Conservation (phyloP, 768 basidiomycete genomes). For the Serendipita indica region DNA sequence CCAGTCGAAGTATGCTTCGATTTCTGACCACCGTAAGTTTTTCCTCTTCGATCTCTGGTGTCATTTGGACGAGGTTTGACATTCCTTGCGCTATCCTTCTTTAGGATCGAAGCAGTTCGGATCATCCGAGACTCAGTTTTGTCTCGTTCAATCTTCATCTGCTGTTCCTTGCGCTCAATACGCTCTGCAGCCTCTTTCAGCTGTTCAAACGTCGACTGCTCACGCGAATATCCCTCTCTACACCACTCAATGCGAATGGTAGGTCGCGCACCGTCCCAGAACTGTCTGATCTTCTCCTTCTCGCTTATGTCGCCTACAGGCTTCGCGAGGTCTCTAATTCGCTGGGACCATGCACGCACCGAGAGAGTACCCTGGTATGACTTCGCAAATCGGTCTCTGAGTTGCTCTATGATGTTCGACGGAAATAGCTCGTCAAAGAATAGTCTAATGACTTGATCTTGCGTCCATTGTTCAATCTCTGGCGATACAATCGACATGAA, state of each 20-base stretch:
- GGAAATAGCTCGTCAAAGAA: constrained; percentile 29
- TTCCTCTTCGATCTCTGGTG: too few relatives aligned
- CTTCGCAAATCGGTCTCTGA: constrained; percentile 17
- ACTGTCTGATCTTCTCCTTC: constrained; percentile 20
- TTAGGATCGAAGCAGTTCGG: too few relatives aligned
- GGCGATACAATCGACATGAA: constrained; percentile 22
- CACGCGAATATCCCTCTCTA: constrained; percentile 20
- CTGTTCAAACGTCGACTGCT: constrained; percentile 18
- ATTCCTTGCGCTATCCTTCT: background rate
- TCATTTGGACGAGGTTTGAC: background rate
- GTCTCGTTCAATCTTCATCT: background rate
- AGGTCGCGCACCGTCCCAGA: constrained; percentile 24
- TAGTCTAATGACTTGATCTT: constrained; percentile 22
- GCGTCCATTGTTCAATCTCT: constrained; percentile 19
- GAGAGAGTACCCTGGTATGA: constrained; percentile 20
- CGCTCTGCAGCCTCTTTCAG: constrained; percentile 21
- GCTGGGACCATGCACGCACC: constrained; percentile 23
- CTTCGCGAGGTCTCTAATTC: constrained; percentile 23
- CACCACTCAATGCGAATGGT: constrained; percentile 22
- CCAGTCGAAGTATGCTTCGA: too few relatives aligned
- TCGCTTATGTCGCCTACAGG: constrained; percentile 23
- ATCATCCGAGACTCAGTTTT: too few relatives aligned
- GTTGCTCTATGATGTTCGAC: constrained; percentile 18
- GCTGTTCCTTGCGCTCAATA: constrained; percentile 20
- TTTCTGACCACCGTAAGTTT: too few relatives aligned